These are phyloP conservation scores for Penicillium polonicum DNA, from an alignment of 2,329 filamentous ascomycete species.

Conservation along the genomic window DNA sequence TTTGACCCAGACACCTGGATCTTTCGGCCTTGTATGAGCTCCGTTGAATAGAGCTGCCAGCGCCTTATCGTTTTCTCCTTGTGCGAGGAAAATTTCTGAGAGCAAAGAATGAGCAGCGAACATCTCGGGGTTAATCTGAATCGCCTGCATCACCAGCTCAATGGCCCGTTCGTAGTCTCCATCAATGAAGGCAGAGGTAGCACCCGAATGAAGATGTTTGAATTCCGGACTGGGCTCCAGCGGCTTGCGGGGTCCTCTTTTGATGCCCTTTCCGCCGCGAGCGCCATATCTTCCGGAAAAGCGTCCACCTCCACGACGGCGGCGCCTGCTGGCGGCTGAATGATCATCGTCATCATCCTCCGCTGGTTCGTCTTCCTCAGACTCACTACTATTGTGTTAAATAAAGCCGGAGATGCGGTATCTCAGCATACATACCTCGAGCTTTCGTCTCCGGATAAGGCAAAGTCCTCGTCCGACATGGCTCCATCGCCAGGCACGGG, in stretches of 20 bases:
- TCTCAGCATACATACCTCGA: slow-evolving; percentile 26
- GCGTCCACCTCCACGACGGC: slow-evolving; percentile 32
- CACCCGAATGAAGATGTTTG: slow-evolving; percentile 48
- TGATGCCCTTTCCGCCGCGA: slow-evolving; percentile 47
- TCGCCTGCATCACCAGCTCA: slow-evolving; percentile 48
- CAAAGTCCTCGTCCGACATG: slow-evolving; percentile 29
- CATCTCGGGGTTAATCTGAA: slow-evolving; percentile 61
- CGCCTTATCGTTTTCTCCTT: slow-evolving; percentile 58
- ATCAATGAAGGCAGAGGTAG: slow-evolving; percentile 51
- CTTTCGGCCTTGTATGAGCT: slow-evolving; percentile 56
- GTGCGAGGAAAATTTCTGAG: slow-evolving; percentile 57
- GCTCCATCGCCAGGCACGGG: slow-evolving; percentile 13
- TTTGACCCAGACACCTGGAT: slow-evolving; percentile 57
- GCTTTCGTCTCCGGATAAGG: slow-evolving; percentile 25
- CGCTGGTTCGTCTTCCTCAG: slow-evolving; percentile 22
- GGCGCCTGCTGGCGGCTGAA: slow-evolving; percentile 27
- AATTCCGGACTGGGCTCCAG: slow-evolving; percentile 51
- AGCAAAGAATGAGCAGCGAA: slow-evolving; percentile 61
- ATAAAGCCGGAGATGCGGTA: not conserved
- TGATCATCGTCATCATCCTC: slow-evolving; percentile 29
- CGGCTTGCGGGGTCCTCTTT: slow-evolving; percentile 47
- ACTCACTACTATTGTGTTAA: slow-evolving; percentile 24
- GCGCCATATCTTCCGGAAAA: slow-evolving; percentile 41
- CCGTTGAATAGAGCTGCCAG: slow-evolving; percentile 58
- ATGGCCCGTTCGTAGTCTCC: slow-evolving; percentile 47